Evolutionary conservation across 257 asterid species (phyloP).

Genomic region (Solanum microdontum): DNA sequence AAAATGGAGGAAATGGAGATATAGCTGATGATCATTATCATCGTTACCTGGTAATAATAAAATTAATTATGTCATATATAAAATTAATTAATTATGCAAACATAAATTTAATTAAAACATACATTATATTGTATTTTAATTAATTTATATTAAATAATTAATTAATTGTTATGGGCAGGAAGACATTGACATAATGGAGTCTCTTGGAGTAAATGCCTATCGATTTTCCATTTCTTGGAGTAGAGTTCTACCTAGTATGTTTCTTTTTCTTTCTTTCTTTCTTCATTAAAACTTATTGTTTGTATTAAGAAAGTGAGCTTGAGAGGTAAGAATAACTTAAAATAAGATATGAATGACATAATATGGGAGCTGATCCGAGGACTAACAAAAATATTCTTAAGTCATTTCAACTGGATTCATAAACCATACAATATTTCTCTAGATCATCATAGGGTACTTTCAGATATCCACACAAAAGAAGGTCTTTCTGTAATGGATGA

Average conservation of each 20-base stretch:
- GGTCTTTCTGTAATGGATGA: neutral
- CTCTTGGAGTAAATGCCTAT: constrained; percentile 56
- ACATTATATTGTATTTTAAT: neutral
- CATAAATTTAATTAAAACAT: neutral
- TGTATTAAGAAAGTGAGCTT: neutral
- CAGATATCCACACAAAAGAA: too few species aligned
- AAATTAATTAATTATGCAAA: too few species aligned
- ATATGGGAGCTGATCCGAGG: neutral
- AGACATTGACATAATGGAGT: constrained; percentile 48
- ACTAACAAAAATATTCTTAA: neutral
- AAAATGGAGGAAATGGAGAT: constrained; percentile 26
- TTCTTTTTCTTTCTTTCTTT: neutral
- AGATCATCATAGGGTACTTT: neutral
- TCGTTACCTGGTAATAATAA: constrained; percentile 23
- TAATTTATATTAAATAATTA: neutral
- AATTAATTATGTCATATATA: neutral
- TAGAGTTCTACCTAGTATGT: constrained; percentile 52
- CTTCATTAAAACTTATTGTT: neutral
- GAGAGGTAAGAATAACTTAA: neutral
- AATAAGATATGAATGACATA: neutral
- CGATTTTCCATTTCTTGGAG: constrained; percentile 77
- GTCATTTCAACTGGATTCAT: too few species aligned
- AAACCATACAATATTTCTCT: too few species aligned
- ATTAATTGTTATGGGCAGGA: constrained; percentile 25
- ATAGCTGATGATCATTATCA: constrained; percentile 35